These are phyloP conservation scores for Bromus sterilis DNA, from an alignment of 176 grass and related monocot genomes.

Conservation along the genomic window DNA sequence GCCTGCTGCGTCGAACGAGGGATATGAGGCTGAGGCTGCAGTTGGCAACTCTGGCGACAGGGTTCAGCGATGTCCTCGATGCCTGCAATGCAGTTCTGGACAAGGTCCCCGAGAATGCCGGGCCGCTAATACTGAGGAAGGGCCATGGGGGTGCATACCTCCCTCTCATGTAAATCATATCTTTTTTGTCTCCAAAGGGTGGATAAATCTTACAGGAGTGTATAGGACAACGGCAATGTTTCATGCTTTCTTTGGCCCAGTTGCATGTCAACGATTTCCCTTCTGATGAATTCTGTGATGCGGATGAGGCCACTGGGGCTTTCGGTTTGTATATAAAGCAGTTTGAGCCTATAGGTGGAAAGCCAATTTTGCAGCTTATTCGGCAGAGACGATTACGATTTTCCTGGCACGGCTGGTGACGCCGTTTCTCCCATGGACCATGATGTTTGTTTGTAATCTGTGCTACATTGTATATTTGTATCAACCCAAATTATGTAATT, in stretches of 20 bases:
- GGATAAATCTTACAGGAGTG: background rate
- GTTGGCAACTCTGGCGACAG: conserved; percentile 64
- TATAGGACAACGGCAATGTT: background rate
- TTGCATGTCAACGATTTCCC: background rate
- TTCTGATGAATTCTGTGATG: background rate
- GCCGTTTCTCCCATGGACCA: background rate
- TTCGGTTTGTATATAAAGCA: conserved; percentile 24
- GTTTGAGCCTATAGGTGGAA: conserved; percentile 9
- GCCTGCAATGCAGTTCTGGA: conserved; percentile 67
- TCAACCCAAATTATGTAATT: background rate
- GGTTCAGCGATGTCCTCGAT: conserved; percentile 62
- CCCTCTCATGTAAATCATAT: conserved; percentile 65
- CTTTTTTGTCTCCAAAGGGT: background rate
- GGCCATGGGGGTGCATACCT: conserved; percentile 92
- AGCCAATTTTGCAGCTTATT: conserved; percentile 18
- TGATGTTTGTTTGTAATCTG: background rate
- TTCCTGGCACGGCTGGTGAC: background rate
- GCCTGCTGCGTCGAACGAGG: conserved; percentile 65
- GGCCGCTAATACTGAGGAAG: conserved; percentile 75
- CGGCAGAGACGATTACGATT: background rate
- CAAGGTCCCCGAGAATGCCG: conserved; percentile 86
- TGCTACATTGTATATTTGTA: background rate
- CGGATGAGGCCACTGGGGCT: background rate
- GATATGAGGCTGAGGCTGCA: conserved; percentile 83
- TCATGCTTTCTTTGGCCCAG: background rate